Percentiles rank a stretch among this genome's conserved stretches.
These are phyloP conservation scores for Neonectria hederae DNA, from an alignment of 2,329 filamentous ascomycete genomes.

Conservation along the genomic window DNA sequence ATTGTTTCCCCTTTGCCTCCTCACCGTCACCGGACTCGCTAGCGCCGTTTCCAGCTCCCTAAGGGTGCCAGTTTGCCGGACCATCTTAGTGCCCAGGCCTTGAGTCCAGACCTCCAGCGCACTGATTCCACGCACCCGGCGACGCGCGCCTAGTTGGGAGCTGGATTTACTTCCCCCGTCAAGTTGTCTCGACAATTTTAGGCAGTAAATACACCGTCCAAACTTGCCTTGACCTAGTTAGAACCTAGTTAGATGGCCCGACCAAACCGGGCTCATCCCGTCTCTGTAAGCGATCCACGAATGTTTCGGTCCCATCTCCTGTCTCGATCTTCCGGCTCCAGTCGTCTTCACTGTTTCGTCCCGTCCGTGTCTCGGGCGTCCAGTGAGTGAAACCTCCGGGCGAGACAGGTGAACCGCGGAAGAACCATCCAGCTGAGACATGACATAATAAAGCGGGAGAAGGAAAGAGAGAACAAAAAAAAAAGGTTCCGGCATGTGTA, in stretches of 20 bases:
- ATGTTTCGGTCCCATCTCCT: not conserved
- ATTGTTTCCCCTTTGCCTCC: not conserved
- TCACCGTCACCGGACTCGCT: not conserved
- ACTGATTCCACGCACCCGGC: constrained; percentile 1
- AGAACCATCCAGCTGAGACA: not conserved
- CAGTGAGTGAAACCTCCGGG: not conserved
- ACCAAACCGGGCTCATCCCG: not conserved
- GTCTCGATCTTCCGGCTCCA: not conserved
- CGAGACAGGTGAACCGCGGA: not conserved
- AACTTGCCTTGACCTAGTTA: too few relatives aligned
- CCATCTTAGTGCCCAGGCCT: not conserved
- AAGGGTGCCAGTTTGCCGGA: not conserved
- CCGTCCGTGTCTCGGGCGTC: not conserved
- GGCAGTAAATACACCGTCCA: not conserved
- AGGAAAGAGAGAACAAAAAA: not conserved
- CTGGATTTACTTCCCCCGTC: not conserved
- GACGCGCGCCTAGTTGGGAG: not conserved
- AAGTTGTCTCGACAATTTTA: not conserved
- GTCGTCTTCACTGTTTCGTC: not conserved
- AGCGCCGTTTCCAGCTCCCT: not conserved
- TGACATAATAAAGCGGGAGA: too few relatives aligned
- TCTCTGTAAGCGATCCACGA: too few relatives aligned
- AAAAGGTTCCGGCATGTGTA: not conserved
- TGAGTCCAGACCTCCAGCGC: not conserved
- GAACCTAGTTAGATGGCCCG: not conserved